phyloP scores from a whole-genome alignment of 805 yeast species.

The Candida nemodendra region DNA sequence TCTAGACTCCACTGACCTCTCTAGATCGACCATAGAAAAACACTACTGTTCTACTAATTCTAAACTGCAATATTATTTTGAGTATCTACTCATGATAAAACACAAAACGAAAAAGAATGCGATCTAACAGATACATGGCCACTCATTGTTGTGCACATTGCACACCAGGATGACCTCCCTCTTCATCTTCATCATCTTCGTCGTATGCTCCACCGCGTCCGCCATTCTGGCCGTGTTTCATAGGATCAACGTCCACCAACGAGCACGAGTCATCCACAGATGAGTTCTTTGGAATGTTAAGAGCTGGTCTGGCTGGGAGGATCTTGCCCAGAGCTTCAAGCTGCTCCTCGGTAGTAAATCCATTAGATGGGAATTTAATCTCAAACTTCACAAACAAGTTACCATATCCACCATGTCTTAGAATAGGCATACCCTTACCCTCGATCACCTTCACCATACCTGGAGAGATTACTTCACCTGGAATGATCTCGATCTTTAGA shows the following conservation, averaged over 20 bases:
- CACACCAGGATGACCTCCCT: constrained; percentile 66
- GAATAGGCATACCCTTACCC: constrained; percentile 97
- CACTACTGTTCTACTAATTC: too few relatives aligned
- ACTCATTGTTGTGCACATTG: constrained; percentile 91
- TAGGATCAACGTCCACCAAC: constrained; percentile 28
- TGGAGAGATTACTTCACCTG: constrained; percentile 93
- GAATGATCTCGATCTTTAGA: constrained; percentile 75
- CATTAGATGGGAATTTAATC: constrained; percentile 79
- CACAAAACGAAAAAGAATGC: constrained; percentile 1
- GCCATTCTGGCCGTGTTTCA: constrained; percentile 31
- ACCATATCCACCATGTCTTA: constrained; percentile 85
- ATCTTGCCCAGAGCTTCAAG: constrained; percentile 69
- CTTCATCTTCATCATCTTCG: constrained; percentile 51
- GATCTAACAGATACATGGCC: too few relatives aligned
- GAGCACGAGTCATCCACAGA: constrained; percentile 66
- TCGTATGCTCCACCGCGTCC: constrained; percentile 50
- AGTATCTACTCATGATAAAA: constrained; percentile 1
- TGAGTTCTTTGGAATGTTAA: constrained; percentile 65
- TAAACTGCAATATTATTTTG: too few relatives aligned
- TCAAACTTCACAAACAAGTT: constrained; percentile 82
- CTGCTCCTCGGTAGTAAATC: constrained; percentile 74
- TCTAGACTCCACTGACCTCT: too few relatives aligned
- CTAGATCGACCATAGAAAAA: too few relatives aligned
- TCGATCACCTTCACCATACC: constrained; percentile 77
- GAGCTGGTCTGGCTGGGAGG: constrained; percentile 72